Evolutionary conservation across 1,139 yeast species (phyloP), one percentile per base, ranked within the genome.

Genomic region (Suhomyces bolitotheri): DNA sequence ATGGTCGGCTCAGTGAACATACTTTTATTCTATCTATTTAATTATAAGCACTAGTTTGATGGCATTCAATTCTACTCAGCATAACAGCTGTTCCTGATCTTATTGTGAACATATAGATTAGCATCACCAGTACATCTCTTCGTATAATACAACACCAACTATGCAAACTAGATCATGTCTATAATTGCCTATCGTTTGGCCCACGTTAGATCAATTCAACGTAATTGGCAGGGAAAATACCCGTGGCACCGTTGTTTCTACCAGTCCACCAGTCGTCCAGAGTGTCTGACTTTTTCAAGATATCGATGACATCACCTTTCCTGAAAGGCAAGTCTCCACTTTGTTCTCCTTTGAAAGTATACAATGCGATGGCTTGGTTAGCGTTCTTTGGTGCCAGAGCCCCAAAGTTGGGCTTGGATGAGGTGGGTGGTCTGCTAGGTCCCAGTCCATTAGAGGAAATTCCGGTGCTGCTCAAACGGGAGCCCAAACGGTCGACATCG

Each of bases 221-320:
- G 55, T 92, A 92, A 58, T 92, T 92, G 2, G 98, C 98, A 7
- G 98, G 98, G 73, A 92, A 92, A 16, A 90, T 89, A 33, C 98
- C 98, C 45, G 87, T 85, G 39, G 63, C 64, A 5, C 95, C 94
- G 50, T 84, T 85, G 41, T 80, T 71, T 55, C 84, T 78, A 13
- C 98, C 98, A 0, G 96, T 89, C 98, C 98, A 92, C 98, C 98
- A 92, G 58, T 92, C 98, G 58, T 92, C 95, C 33, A 80, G 78
- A 9, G 96, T 83, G 11, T 84, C 89, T 10, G 95, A 78, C 59
- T 84, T 87, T 60, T 89, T 87, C 34, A 86, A 66, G 47, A 92
- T 84, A 28, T 87, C 84, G 51, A 92, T 86, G n/a, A 87, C 86
- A 60, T 92, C 98, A 38, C 98, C 98, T 66, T 92, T 92, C 49